Conservation (phyloP, 352 stramenopile species). For the Phytophthora pini region DNA sequence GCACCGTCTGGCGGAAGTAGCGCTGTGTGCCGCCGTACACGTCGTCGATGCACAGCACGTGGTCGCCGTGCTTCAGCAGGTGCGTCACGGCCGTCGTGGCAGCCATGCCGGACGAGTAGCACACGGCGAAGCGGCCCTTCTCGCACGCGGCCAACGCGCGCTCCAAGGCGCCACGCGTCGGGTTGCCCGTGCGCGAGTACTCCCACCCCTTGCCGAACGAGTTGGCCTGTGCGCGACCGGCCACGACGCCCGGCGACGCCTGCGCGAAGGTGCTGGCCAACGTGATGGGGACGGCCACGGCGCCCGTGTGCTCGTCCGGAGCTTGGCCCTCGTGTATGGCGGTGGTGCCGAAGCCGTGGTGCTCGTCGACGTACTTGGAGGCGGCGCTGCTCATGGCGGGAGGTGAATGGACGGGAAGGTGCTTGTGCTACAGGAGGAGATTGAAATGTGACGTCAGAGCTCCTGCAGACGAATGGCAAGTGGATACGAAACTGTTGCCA, state of each 20-base stretch:
- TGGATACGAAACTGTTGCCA: background rate
- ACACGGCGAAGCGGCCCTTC: conserved; percentile 89
- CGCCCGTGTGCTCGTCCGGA: conserved; percentile 76
- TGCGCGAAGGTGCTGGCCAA: conserved; percentile 93
- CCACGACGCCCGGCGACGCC: conserved; percentile 74
- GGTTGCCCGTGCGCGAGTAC: conserved; percentile 96
- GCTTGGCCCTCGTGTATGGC: conserved; percentile 88
- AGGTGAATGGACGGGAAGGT: background rate
- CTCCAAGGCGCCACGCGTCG: conserved; percentile 95
- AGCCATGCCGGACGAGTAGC: conserved; percentile 91
- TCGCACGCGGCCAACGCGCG: conserved; percentile 92
- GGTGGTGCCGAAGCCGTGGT: conserved; percentile 83
- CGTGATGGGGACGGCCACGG: conserved; percentile 91
- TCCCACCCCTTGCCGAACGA: conserved; percentile 96
- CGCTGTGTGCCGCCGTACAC: conserved; percentile 96
- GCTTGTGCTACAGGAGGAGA: conserved; percentile 11
- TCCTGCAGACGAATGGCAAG: conserved; percentile 15
- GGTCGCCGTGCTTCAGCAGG: conserved; percentile 91
- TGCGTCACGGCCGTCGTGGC: conserved; percentile 91
- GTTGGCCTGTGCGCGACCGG: conserved; percentile 78
- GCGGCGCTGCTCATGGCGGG: conserved; percentile 53
- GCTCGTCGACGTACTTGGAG: conserved; percentile 72
- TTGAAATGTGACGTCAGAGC: conserved; percentile 29
- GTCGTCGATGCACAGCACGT: conserved; percentile 96
- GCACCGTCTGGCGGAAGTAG: conserved; percentile 93